Base-by-base conservation (phyloP, 139 green algal species). In the Deuterostichococcus epilithicus region DNA sequence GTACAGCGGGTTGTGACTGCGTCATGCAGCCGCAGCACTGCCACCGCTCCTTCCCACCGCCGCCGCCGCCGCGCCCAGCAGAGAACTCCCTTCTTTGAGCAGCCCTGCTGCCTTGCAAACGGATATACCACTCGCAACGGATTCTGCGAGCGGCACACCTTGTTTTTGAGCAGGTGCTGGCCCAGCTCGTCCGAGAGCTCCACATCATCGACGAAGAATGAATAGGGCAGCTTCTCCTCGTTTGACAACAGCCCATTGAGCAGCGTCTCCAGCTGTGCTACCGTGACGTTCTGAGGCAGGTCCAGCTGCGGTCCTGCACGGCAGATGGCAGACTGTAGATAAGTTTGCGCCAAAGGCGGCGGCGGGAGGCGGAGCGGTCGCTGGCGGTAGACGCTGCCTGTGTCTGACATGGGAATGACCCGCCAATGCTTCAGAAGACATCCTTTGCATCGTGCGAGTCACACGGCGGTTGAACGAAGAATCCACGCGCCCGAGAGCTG, bases 141-240 rank as follows among this genome's bases (percentile, higher is more conserved):
- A n/a, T 8, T n/a, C n/a, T n/a, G n/a, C n/a, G n/a, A 3, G 18
- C 25, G 33, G 6, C 36, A 70, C 42, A 81, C 81, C 75, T 83
- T 80, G 23, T 93, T 52, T 58, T 93, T 83, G 8, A 74, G 59
- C 35, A 98, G 79, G 79, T 96, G 91, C 15, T 74, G 70, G 1
- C 90, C 92, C 22, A 98, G 78, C 68, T 89, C 84, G 0, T 66
- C 87, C 2, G 79, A 82, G 2, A 99, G 81, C 80, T 97, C 91
- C 42, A 83, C 45, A 39, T 94, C 92, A 15, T 95, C 80, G 15
- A 99, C 87, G 35, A 93, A 92, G 69, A 99, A 99, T 3, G 91
- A 90, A 81, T 99, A 99, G 5, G 95, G 94, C 38, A 96, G 77
- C 68, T 87, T 89, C 66, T 98, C 94, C 70, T 95, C 91, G 36